Conservation (phyloP, 345 rosid species). For the Viola odorata region DNA sequence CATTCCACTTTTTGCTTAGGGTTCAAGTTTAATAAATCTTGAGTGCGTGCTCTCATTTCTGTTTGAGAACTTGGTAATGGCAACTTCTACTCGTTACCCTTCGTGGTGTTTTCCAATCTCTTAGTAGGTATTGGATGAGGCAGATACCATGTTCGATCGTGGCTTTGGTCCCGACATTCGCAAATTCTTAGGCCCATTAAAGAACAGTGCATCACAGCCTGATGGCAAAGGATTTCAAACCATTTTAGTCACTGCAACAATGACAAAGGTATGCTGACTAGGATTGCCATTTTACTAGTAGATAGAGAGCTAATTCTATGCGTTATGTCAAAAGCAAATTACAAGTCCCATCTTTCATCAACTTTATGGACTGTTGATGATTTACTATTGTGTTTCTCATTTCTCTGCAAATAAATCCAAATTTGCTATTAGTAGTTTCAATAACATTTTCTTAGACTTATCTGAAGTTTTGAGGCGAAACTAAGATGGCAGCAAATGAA, state of each 20-base stretch:
- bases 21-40: no score
- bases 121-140: conserved; percentile 90
- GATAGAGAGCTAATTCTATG: background rate
- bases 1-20: background rate
- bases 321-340: background rate
- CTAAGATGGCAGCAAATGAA: background rate
- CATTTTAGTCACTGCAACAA: conserved; percentile 82
- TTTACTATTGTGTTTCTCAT: no score
- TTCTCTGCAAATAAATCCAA: no score
- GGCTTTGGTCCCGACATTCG: conserved; percentile 96
- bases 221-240: conserved; percentile 79
- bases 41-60: no score
- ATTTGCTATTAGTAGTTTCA: no score
- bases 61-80: background rate
- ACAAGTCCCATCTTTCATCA: background rate
- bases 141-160: conserved; percentile 97
- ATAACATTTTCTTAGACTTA: background rate
- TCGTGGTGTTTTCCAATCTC: conserved; percentile 16
- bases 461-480: background rate
- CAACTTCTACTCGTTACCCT: conserved; percentile 8
- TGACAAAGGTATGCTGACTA: conserved; percentile 56
- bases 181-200: conserved; percentile 78
- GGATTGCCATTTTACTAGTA: background rate
- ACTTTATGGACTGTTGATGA: no score
- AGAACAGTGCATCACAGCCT: conserved; percentile 60